phyloP scores from a whole-genome alignment of 73 alveolate species.

The Paramecium caudatum region DNA sequence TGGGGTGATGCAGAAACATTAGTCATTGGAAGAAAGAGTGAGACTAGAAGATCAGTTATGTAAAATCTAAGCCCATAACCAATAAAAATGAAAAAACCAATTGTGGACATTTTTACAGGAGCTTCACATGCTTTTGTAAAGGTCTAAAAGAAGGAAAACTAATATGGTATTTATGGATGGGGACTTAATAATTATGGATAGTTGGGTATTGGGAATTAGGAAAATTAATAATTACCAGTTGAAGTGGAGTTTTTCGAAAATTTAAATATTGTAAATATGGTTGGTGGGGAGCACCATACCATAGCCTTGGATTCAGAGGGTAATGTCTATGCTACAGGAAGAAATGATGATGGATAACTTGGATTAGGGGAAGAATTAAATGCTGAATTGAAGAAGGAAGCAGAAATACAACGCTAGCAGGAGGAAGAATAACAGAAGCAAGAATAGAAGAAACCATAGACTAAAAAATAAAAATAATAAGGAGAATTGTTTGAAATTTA shows the following conservation, averaged over 20 bases:
- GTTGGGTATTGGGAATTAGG: conserved; percentile 73
- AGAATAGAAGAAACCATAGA: not conserved
- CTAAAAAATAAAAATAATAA: not conserved
- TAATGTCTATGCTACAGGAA: conserved; percentile 76
- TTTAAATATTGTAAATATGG: conserved; percentile 63
- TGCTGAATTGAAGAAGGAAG: conserved; percentile 5
- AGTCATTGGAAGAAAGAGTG: conserved; percentile 77
- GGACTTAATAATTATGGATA: conserved; percentile 81
- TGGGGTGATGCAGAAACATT: conserved; percentile 74
- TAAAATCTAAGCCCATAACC: conserved; percentile 65
- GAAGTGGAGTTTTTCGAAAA: conserved; percentile 54
- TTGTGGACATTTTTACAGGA: conserved; percentile 72
- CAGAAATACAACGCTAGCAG: conserved; percentile 2
- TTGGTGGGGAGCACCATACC: conserved; percentile 82
- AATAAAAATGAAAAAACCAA: conserved; percentile 54
- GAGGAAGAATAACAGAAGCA: not conserved
- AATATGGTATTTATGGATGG: conserved; percentile 74
- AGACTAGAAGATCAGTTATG: conserved; percentile 68
- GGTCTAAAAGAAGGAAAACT: conserved; percentile 33
- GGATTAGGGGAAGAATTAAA: conserved; percentile 78
- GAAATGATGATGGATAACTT: conserved; percentile 80
- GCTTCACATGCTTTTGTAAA: conserved; percentile 76
- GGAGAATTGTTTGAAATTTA: conserved; percentile 42
- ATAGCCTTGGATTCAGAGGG: conserved; percentile 75
- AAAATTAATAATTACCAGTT: conserved; percentile 59